Conservation (phyloP, 2,329 filamentous ascomycete genomes). For the Botrytis deweyae region DNA sequence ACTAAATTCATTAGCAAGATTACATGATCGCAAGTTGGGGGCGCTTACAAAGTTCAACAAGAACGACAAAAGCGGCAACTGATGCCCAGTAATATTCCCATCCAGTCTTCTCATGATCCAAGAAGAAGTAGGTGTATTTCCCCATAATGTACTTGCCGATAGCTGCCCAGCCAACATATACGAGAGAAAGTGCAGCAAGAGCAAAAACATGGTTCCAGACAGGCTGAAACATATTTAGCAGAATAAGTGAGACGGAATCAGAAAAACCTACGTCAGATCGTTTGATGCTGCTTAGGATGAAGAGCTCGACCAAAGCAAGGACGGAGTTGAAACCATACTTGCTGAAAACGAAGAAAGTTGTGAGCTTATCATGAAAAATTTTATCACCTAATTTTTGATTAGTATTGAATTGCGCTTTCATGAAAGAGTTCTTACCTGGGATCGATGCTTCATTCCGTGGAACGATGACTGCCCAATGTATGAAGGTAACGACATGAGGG, state of each 20-base stretch:
- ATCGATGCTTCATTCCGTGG: conserved; percentile 31
- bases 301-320: conserved; percentile 38
- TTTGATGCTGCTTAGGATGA: conserved; percentile 39
- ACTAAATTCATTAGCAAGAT: conserved; percentile 23
- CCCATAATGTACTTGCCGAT: conserved; percentile 35
- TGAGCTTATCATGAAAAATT: conserved; percentile 31
- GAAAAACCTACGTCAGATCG: conserved; percentile 34
- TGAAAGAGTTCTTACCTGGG: conserved; percentile 25
- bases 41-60: conserved; percentile 33
- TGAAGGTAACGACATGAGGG: conserved; percentile 36
- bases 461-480: conserved; percentile 38
- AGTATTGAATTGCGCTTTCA: conserved; percentile 11
- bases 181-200: conserved; percentile 29
- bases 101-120: conserved; percentile 35
- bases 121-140: conserved; percentile 37
- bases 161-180: conserved; percentile 38
- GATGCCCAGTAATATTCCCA: conserved; percentile 33
- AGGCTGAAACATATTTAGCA: conserved; percentile 31
- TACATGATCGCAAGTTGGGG: not conserved
- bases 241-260: not conserved
- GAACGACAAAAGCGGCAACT: conserved; percentile 28
- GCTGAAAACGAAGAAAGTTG: conserved; percentile 34
- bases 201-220: conserved; percentile 30
- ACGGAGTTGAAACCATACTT: conserved; percentile 35
- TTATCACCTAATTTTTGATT: conserved; percentile 26